phyloP scores from a whole-genome alignment of 768 basidiomycete genomes.

The Boletus speciosus region DNA sequence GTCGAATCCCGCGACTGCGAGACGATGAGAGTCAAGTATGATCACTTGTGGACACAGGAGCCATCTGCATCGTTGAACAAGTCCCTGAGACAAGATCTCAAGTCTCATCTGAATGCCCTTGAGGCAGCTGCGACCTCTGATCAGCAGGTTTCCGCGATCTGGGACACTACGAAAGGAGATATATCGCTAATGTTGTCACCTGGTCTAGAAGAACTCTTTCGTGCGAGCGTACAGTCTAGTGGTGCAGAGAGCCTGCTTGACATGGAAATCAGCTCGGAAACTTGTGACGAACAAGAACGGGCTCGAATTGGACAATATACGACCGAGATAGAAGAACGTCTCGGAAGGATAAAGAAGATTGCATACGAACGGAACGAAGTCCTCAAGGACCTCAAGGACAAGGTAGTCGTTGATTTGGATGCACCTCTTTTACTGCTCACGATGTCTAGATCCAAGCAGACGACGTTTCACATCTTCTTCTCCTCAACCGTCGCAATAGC shows the following conservation, averaged over 20 bases:
- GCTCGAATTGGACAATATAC: slow-evolving; percentile 65
- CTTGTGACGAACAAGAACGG: slow-evolving; percentile 63
- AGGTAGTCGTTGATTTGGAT: slow-evolving; percentile 45
- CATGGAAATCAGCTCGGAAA: slow-evolving; percentile 61
- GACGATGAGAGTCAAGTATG: slow-evolving; percentile 80
- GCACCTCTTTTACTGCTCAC: neutral
- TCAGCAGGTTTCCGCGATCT: slow-evolving; percentile 65
- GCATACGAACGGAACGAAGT: slow-evolving; percentile 81
- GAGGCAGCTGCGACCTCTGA: slow-evolving; percentile 80
- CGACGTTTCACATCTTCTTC: slow-evolving; percentile 91
- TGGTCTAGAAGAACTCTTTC: slow-evolving; percentile 61
- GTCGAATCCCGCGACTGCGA: slow-evolving; percentile 86
- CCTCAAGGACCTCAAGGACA: slow-evolving; percentile 93
- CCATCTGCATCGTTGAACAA: slow-evolving; percentile 76
- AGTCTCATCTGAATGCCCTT: slow-evolving; percentile 65
- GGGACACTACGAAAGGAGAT: slow-evolving; percentile 67
- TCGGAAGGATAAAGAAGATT: slow-evolving; percentile 79
- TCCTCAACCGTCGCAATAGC: slow-evolving; percentile 84
- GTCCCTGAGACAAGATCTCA: slow-evolving; percentile 71
- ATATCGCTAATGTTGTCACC: slow-evolving; percentile 58
- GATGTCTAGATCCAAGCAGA: slow-evolving; percentile 81
- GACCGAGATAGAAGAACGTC: slow-evolving; percentile 70
- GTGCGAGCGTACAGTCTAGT: slow-evolving; percentile 44
- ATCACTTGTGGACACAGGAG: slow-evolving; percentile 81
- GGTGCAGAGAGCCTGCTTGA: slow-evolving; percentile 58